These are phyloP conservation scores for Ophiostoma pallidulum DNA, from an alignment of 2,329 filamentous ascomycete genomes.

Conservation along the genomic window DNA sequence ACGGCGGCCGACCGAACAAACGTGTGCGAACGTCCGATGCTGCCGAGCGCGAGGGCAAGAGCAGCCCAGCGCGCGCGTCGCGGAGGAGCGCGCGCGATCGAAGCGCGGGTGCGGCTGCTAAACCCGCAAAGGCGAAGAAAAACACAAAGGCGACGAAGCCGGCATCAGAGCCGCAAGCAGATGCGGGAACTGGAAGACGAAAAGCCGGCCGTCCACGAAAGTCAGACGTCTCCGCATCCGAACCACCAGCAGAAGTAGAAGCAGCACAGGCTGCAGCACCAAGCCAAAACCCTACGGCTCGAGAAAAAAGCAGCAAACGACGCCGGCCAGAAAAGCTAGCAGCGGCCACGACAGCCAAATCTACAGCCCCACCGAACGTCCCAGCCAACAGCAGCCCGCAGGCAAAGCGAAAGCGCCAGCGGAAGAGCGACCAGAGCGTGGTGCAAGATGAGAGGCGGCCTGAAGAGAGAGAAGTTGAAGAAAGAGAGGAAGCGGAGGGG, in stretches of 20 bases:
- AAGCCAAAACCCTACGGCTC: background rate
- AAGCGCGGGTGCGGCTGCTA: background rate
- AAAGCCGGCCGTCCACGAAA: constrained; percentile 3
- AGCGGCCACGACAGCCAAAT: background rate
- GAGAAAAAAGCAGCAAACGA: background rate
- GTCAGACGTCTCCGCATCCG: background rate
- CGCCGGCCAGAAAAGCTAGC: background rate
- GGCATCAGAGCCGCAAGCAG: background rate
- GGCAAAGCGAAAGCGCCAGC: background rate
- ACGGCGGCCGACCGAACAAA: constrained; percentile 1
- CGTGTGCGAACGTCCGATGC: background rate
- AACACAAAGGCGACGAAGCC: background rate
- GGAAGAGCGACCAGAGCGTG: background rate
- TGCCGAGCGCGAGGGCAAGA: background rate
- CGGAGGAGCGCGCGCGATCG: constrained; percentile 17
- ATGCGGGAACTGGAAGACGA: background rate
- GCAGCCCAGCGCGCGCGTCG: background rate
- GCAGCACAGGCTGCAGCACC: background rate
- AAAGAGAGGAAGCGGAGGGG: background rate
- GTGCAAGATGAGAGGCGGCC: background rate
- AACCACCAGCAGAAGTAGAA: background rate
- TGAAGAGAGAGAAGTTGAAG: background rate
- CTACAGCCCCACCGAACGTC: background rate
- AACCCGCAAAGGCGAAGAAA: background rate
- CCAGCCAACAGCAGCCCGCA: background rate